These are phyloP conservation scores for Boeremia exigua DNA, from an alignment of 2,329 filamentous ascomycete genomes.

Conservation along the genomic window DNA sequence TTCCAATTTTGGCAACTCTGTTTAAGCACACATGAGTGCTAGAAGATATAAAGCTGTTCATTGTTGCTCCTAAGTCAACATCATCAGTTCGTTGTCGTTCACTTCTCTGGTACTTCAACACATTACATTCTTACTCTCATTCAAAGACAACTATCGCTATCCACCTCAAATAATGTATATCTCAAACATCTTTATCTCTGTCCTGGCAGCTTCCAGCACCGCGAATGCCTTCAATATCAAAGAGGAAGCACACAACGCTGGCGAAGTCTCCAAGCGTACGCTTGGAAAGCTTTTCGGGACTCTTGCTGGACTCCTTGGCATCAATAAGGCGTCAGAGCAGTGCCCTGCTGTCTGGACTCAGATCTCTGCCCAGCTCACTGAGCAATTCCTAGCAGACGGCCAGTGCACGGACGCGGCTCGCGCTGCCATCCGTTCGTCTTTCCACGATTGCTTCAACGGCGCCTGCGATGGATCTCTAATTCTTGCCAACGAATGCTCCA, in stretches of 20 bases:
- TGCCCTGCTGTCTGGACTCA: slow-evolving; percentile 44
- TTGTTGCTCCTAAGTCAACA: slow-evolving; percentile 8
- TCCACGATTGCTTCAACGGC: slow-evolving; percentile 48
- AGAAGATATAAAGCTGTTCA: slow-evolving; percentile 29
- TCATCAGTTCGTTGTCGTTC: slow-evolving; percentile 21
- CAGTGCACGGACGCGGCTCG: slow-evolving; percentile 47
- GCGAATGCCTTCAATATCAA: slow-evolving; percentile 32
- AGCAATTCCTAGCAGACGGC: slow-evolving; percentile 41
- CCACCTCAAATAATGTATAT: slow-evolving; percentile 42
- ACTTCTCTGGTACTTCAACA: slow-evolving; percentile 10
- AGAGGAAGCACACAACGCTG: slow-evolving; percentile 22
- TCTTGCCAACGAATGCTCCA: slow-evolving; percentile 44
- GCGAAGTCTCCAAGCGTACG: slow-evolving; percentile 25
- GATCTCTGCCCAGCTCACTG: slow-evolving; percentile 41
- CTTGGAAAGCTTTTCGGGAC: slow-evolving; percentile 18
- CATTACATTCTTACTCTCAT: slow-evolving; percentile 11
- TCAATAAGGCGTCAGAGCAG: slow-evolving; percentile 7
- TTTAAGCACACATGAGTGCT: slow-evolving; percentile 7
- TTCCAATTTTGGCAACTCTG: slow-evolving; percentile 24
- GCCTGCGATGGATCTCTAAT: slow-evolving; percentile 47
- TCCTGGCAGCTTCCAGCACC: slow-evolving; percentile 35
- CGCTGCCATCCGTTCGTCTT: slow-evolving; percentile 42
- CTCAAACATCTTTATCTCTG: slow-evolving; percentile 33
- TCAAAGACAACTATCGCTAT: slow-evolving; percentile 9
- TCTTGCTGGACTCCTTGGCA: slow-evolving; percentile 12